Evolutionary conservation across 306 rosid genomes (phyloP), one percentile per base, ranked within the genome.

Genomic region (Ceratonia siliqua): DNA sequence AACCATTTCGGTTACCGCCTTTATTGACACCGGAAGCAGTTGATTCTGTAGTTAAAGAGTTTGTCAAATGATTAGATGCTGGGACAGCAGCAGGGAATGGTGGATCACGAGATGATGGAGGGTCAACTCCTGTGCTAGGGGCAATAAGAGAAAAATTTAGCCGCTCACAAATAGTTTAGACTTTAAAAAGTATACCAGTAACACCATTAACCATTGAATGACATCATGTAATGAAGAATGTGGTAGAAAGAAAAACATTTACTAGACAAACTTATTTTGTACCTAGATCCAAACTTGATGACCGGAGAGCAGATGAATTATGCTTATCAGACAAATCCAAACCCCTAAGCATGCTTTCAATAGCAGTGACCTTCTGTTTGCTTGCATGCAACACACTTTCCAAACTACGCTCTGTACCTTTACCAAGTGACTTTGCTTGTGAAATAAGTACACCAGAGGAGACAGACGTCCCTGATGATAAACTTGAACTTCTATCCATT

Each of bases 91-190:
- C 94, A 78, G 99, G 99, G 78, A 85, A 89, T 55, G 99, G 99
- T 75, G 99, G 99, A 85, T 95, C 99, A 77, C 99, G 99, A 87
- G 98, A 91, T 68, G 99, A 92, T 85, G 99, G 99, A 87, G 94
- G 98, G 92, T 95, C 99, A 95, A 95, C 98, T 89, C 99, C 99
- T 95, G 99, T 96, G 87, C 98, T 87, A 95, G 98, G 97, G 82
- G 84, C 68, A 89, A 89, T 80, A 92, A 83, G 69, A 84, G 82
- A 79, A 75, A 87, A 89, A 86, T 81, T 90, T 87, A 92, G 95
- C 97, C 83, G 86, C 85, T 85, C 93, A 85, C 87, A 85, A 66
- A 64, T 35, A 73, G 49, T 62, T 58, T n/a, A n/a, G n/a, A n/a
- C n/a, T n/a, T n/a, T 76, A 66, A 73, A 71, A 57, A 50, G 35